Evolutionary conservation across 805 yeast species (phyloP).

Genomic region (Zygosaccharomyces siamensis): DNA sequence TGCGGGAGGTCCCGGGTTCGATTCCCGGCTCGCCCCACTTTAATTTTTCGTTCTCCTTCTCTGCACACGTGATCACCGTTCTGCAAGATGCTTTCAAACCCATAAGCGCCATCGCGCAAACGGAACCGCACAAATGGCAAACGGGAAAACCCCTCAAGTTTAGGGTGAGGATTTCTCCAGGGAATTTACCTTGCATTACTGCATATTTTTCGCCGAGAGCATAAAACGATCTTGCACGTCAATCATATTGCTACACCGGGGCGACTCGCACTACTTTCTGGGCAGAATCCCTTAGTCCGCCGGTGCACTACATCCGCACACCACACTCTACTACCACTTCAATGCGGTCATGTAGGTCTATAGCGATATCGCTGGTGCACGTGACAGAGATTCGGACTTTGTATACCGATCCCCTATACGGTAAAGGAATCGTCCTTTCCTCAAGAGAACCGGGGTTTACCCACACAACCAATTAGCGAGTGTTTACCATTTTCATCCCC

Average conservation of each 20-base stretch:
- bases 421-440: not conserved
- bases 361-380: not conserved
- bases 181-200: too few species aligned
- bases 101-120: too few species aligned
- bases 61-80: not conserved
- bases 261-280: too few species aligned
- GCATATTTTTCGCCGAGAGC: too few species aligned
- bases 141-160: too few species aligned
- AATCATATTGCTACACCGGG: too few species aligned
- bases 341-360: too few species aligned
- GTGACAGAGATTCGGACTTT: not conserved
- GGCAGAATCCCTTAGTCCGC: not conserved
- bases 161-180: too few species aligned
- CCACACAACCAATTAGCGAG: not conserved
- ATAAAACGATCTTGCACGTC: too few species aligned
- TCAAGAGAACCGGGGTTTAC: not conserved
- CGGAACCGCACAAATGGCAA: too few species aligned
- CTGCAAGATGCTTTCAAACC: not conserved
- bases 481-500: not conserved
- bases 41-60: not conserved
- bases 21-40: constrained; percentile 7
- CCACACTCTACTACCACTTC: not conserved
- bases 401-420: not conserved
- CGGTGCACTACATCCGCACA: not conserved
- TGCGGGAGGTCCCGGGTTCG: constrained; percentile 9